Conservation (phyloP, 768 basidiomycete genomes). For the Suillus weaverae region DNA sequence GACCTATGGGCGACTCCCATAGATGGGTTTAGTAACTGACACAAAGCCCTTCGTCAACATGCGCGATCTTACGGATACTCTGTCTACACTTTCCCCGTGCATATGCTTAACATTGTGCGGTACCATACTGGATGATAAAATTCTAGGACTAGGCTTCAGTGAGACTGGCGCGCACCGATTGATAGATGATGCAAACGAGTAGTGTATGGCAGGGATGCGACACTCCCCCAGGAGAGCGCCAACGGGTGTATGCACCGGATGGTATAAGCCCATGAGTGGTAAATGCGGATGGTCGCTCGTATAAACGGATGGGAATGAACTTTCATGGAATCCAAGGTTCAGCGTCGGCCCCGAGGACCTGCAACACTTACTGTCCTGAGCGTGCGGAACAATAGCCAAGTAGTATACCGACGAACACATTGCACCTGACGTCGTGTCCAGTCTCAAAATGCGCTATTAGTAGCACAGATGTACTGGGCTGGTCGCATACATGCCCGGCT, state of each 20-base stretch:
- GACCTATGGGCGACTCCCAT: not conserved
- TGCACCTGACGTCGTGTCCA: slow-evolving; percentile 42
- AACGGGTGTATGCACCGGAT: slow-evolving; percentile 2
- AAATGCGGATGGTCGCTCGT: slow-evolving; percentile 38
- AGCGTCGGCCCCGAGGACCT: slow-evolving; percentile 24
- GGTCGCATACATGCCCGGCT: slow-evolving; percentile 38
- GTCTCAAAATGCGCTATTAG: not conserved
- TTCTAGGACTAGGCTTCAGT: not conserved
- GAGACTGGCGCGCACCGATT: not conserved
- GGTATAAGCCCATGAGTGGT: slow-evolving; percentile 21
- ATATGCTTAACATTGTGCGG: not conserved
- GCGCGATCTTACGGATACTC: not conserved
- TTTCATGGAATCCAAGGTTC: slow-evolving; percentile 32
- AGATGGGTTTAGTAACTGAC: not conserved
- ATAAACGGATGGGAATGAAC: slow-evolving; percentile 20
- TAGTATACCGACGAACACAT: slow-evolving; percentile 37
- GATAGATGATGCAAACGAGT: not conserved
- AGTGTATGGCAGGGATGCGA: not conserved
- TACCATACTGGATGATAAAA: not conserved
- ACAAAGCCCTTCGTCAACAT: not conserved
- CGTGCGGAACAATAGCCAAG: slow-evolving; percentile 36
- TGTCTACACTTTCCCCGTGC: not conserved
- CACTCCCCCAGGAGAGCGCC: not conserved
- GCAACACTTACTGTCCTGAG: slow-evolving; percentile 38
- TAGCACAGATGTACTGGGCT: not conserved